Conservation (phyloP, 495 filamentous ascomycete species). For the Bacidia gigantensis region DNA sequence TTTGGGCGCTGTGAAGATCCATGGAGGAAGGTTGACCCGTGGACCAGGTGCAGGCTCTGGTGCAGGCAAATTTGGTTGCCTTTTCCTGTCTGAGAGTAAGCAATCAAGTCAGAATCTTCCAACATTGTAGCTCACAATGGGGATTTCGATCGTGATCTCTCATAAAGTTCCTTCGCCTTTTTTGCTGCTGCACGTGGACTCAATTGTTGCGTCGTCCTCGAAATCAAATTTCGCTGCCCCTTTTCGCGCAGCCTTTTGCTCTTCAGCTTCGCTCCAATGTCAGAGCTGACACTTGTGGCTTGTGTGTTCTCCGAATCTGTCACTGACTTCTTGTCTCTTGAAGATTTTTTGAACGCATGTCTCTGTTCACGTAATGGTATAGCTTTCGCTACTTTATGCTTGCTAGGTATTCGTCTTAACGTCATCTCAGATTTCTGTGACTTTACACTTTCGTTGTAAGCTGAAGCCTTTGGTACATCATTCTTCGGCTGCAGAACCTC, state of each 20-base stretch:
- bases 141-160: constrained; percentile 1
- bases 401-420: neutral
- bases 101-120: neutral
- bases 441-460: neutral
- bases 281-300: neutral
- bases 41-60: neutral
- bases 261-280: neutral
- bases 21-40: neutral
- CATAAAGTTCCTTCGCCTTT: constrained; percentile 3
- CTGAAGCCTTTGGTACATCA: neutral
- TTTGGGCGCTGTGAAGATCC: neutral
- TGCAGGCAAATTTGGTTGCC: neutral
- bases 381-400: neutral
- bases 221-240: neutral
- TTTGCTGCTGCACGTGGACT: constrained; percentile 2
- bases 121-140: neutral
- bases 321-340: neutral
- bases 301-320: neutral
- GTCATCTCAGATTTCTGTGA: neutral
- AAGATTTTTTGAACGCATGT: neutral
- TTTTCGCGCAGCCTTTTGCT: neutral
- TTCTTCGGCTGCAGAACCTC: neutral
- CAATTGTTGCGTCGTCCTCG: neutral
- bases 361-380: neutral
- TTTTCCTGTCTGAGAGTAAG: constrained; percentile 4